Evolutionary conservation across 2,329 filamentous ascomycete species (phyloP), one percentile per base, ranked within the genome.

Genomic region (Ceratocystis cubensis): DNA sequence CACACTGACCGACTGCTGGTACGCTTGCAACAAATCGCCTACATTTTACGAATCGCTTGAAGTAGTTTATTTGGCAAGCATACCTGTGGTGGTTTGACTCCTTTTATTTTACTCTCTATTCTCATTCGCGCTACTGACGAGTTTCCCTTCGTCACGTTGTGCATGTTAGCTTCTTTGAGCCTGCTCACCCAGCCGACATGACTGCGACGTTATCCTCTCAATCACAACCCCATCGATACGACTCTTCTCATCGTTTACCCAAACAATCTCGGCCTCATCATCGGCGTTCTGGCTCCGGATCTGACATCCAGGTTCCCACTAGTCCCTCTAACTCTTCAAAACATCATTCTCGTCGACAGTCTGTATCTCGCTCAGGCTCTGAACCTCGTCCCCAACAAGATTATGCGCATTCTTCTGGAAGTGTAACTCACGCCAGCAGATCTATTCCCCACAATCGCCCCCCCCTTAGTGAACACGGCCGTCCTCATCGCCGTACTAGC

Each of bases 381-480:
- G 67, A 68, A 10, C 57, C 67, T 68, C 59, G 64, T 30, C 56
- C 67, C 7, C 67, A 64, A 62, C 64, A 64, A 53, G 67, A 66
- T 37, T 50, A 66, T 66, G 67, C 61, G 64, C 67, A 66, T 37
- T 64, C 67, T 53, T 66, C 67, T 66, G 61, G 64, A n/a, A 66
- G 64, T 45, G 53, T 56, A n/a, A 61, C 62, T 20, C 59, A 68
- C 61, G 64, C 65, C 33, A 30, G 41, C 22, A 61, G 67, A 33
- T 61, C 64, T 17, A 64, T 50, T 22, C 53, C 67, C 13, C 66
- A 64, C 30, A 61, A 50, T 17, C 67, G 64, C 10, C 67, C 67
- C 7, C 67, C 67, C n/a, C 64, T 68, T 37, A 68, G 67, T 53
- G 67, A 68, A 66, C 67, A 68, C 67, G 67, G 67, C 48, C 64